Percentiles rank a stretch among this genome's conserved stretches.
Conservation (phyloP, 441 rosid genomes). For the Lepidium campestre region DNA sequence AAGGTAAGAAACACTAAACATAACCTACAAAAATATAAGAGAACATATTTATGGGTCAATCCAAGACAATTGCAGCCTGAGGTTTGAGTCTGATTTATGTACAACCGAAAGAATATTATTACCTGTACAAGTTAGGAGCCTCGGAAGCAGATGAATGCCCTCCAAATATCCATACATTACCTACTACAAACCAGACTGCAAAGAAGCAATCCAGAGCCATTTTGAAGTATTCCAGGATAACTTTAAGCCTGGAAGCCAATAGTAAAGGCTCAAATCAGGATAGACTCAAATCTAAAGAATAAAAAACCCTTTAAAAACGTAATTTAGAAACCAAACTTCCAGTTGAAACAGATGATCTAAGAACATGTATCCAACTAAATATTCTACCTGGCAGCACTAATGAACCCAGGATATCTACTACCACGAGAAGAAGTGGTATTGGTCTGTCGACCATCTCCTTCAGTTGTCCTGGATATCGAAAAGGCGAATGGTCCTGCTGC, state of each 20-base stretch:
- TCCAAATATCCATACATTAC: slow-evolving; percentile 98
- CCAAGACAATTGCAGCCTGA: neutral
- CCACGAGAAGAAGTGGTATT: slow-evolving; percentile 42
- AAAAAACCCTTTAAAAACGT: neutral
- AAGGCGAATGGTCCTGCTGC: slow-evolving; percentile 68
- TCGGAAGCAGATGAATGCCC: slow-evolving; percentile 85
- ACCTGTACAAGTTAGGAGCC: slow-evolving; percentile 99
- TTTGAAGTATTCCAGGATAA: slow-evolving; percentile 83
- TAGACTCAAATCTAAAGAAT: neutral
- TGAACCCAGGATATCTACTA: slow-evolving; percentile 39
- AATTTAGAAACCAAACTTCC: neutral
- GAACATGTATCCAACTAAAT: neutral
- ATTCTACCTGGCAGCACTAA: slow-evolving; percentile 39
- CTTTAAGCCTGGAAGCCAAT: slow-evolving; percentile 58
- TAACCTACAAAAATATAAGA: slow-evolving; percentile 51
- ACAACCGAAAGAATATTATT: neutral
- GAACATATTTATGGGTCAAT: neutral
- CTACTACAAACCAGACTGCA: slow-evolving; percentile 98
- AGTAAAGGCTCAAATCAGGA: slow-evolving; percentile 1
- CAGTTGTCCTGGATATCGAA: slow-evolving; percentile 58
- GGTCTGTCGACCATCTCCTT: slow-evolving; percentile 51
- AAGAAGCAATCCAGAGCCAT: slow-evolving; percentile 96
- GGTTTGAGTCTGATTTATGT: neutral
- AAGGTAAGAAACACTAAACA: slow-evolving; percentile 90
- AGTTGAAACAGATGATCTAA: neutral